Percentiles rank a stretch among this genome's conserved stretches.
Evolutionary conservation across 1,284 basidiomycete genomes (phyloP).

Genomic region (Somion occarium): DNA sequence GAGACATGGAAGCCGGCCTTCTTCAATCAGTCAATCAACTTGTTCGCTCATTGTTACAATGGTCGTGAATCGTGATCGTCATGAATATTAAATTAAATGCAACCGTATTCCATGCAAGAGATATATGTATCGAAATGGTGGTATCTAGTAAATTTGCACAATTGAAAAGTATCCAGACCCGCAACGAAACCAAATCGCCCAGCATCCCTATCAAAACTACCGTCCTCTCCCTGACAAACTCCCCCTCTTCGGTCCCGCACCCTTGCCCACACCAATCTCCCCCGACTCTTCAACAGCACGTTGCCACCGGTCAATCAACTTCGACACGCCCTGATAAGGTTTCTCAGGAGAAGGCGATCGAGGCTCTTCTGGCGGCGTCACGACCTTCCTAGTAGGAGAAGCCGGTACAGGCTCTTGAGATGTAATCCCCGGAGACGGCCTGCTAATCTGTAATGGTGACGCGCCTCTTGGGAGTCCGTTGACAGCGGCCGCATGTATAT

Average conservation of each 20-base stretch:
- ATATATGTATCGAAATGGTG: neutral
- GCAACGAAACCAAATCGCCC: neutral
- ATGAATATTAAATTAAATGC: neutral
- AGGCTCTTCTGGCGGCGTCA: conserved; percentile 8
- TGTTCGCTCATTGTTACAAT: neutral
- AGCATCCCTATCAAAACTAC: neutral
- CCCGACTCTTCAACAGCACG: conserved; percentile 60
- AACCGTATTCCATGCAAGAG: neutral
- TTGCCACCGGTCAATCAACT: conserved; percentile 81
- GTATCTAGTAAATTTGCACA: neutral
- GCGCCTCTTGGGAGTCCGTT: neutral
- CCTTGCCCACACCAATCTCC: neutral
- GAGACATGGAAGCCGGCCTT: neutral
- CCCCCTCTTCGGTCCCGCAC: neutral
- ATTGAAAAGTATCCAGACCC: neutral
- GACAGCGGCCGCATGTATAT: neutral
- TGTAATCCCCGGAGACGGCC: conserved; percentile 8
- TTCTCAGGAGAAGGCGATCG: conserved; percentile 64
- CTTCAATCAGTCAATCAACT: neutral
- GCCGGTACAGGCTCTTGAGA: conserved; percentile 11
- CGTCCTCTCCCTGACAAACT: conserved; percentile 10
- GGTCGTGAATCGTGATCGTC: neutral
- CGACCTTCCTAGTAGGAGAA: conserved; percentile 5
- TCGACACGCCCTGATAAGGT: conserved; percentile 76
- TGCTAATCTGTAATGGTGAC: conserved; percentile 19